These are phyloP conservation scores for Lathyrus tuberosus DNA, from an alignment of 306 rosid species.

Conservation along the genomic window DNA sequence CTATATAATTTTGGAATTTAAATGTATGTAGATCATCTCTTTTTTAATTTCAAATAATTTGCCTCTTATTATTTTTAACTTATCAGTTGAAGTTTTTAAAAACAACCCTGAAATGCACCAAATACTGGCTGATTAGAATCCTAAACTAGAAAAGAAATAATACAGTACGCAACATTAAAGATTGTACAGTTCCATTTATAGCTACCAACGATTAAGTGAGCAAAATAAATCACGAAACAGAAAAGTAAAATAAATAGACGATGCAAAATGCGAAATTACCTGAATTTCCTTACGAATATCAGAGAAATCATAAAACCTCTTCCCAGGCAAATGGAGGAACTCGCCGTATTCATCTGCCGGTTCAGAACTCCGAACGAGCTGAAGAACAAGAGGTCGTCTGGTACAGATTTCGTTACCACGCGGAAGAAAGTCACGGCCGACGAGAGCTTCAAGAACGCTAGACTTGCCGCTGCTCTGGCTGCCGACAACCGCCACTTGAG, in stretches of 20 bases:
- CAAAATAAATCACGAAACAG: background rate
- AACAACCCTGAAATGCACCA: background rate
- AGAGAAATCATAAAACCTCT: too few relatives aligned
- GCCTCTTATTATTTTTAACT: background rate
- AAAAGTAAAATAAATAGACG: background rate
- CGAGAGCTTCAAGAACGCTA: slow-evolving; percentile 94
- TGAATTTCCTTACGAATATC: slow-evolving; percentile 95
- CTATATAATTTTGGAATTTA: background rate
- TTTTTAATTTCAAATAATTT: background rate
- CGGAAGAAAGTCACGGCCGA: slow-evolving; percentile 95
- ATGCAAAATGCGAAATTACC: slow-evolving; percentile 37
- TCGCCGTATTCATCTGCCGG: slow-evolving; percentile 82
- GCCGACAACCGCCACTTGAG: slow-evolving; percentile 97
- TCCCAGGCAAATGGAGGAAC: slow-evolving; percentile 89
- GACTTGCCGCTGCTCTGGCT: slow-evolving; percentile 99
- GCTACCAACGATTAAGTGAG: background rate
- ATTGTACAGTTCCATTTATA: background rate
- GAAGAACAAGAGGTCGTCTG: slow-evolving; percentile 89
- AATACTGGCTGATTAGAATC: background rate
- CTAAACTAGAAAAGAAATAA: slow-evolving; percentile 1
- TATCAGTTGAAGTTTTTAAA: background rate
- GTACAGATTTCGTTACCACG: slow-evolving; percentile 94
- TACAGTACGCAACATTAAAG: background rate
- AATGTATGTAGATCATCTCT: background rate
- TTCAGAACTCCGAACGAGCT: slow-evolving; percentile 78